Evolutionary conservation across 2,329 filamentous ascomycete species (phyloP).

Genomic region (Fusarium nematophilum): DNA sequence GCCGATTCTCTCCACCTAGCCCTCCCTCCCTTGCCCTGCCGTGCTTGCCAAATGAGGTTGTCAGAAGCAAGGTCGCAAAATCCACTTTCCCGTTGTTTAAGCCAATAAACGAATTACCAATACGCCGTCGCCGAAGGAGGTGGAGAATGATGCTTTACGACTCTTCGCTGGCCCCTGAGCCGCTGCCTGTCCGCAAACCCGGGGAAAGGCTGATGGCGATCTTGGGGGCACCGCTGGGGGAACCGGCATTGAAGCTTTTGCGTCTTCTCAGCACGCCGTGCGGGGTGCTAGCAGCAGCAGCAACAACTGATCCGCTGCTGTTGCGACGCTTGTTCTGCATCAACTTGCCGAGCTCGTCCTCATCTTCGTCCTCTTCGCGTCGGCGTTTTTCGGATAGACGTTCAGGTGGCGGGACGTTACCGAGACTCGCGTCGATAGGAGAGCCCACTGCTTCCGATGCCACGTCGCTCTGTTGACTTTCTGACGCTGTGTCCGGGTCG

Average conservation of each 20-base stretch:
- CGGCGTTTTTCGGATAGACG: slow-evolving; percentile 88
- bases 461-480: slow-evolving; percentile 44
- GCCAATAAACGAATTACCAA: slow-evolving; percentile 36
- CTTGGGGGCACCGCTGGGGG: slow-evolving; percentile 56
- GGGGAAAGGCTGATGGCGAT: slow-evolving; percentile 69
- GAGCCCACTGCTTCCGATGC: slow-evolving; percentile 50
- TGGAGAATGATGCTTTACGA: slow-evolving; percentile 44
- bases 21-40: slow-evolving; percentile 30
- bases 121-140: slow-evolving; percentile 45
- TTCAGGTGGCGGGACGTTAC: slow-evolving; percentile 72
- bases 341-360: slow-evolving; percentile 90
- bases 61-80: slow-evolving; percentile 26
- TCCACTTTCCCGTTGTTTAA: slow-evolving; percentile 29
- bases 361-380: slow-evolving; percentile 89
- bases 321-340: slow-evolving; percentile 73
- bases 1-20: slow-evolving; percentile 35
- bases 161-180: slow-evolving; percentile 54
- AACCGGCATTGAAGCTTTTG: slow-evolving; percentile 56
- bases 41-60: slow-evolving; percentile 37
- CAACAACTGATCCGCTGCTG: slow-evolving; percentile 63
- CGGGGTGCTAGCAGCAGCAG: slow-evolving; percentile 50
- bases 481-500: slow-evolving; percentile 62
- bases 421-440: slow-evolving; percentile 38
- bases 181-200: slow-evolving; percentile 55
- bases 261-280: slow-evolving; percentile 47